Conservation (phyloP, 1,284 basidiomycete genomes). For the Blastosporella zonata region DNA sequence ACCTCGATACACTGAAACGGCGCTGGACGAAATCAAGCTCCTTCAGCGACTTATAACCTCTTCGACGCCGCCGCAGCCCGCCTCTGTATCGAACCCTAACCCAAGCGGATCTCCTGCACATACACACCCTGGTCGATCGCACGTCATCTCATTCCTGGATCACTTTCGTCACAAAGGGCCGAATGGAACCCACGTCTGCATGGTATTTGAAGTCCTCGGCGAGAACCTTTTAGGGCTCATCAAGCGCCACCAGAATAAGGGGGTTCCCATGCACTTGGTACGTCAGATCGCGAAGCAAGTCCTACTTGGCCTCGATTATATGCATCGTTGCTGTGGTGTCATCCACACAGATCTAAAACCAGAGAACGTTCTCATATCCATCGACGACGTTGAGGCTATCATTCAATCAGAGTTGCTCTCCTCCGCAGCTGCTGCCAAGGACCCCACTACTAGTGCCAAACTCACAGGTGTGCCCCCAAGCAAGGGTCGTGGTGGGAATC, state of each 20-base stretch:
- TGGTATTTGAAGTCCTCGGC: slow-evolving; percentile 99
- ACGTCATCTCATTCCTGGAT: slow-evolving; percentile 95
- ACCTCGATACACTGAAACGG: slow-evolving; percentile 95
- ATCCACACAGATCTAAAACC: slow-evolving; percentile 97
- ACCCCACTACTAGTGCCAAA: slow-evolving; percentile 36
- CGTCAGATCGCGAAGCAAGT: slow-evolving; percentile 98
- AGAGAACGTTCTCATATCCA: slow-evolving; percentile 96
- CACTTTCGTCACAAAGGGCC: slow-evolving; percentile 96
- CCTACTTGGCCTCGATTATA: slow-evolving; percentile 93
- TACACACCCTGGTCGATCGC: slow-evolving; percentile 72
- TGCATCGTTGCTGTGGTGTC: slow-evolving; percentile 95
- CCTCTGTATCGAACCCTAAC: background rate
- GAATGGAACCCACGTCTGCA: slow-evolving; percentile 97
- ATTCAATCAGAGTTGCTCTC: slow-evolving; percentile 78
- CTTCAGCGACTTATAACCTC: slow-evolving; percentile 93
- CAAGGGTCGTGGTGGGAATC: slow-evolving; percentile 94
- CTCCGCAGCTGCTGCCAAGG: slow-evolving; percentile 24
- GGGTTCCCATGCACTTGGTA: slow-evolving; percentile 92
- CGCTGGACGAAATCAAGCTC: slow-evolving; percentile 97
- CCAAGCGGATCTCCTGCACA: slow-evolving; percentile 51
- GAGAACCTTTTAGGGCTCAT: slow-evolving; percentile 98
- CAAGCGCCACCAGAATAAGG: slow-evolving; percentile 93
- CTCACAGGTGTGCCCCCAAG: slow-evolving; percentile 95
- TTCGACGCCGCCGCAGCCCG: slow-evolving; percentile 63
- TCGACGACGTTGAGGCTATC: slow-evolving; percentile 95